Percentiles rank a stretch among this genome's conserved stretches.
phyloP scores from a whole-genome alignment of 768 basidiomycete genomes.

The Sarcomyxa edulis region DNA sequence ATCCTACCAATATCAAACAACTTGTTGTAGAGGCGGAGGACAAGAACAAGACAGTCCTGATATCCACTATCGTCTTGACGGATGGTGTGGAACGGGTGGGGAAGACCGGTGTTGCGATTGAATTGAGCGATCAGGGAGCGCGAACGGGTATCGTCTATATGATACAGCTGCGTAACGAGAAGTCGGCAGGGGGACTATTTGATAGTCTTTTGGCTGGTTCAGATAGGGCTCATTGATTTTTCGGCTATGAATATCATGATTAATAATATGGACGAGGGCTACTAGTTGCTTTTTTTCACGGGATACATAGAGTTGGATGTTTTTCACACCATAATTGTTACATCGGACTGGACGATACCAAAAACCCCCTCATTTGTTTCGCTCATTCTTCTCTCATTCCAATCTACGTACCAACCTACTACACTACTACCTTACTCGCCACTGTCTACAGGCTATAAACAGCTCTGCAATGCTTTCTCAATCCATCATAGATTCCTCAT shows the following conservation, averaged over 20 bases:
- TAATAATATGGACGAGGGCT: background rate
- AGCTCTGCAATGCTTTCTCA: too few relatives aligned
- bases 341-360: too few relatives aligned
- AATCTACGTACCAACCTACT: slow-evolving; percentile 9
- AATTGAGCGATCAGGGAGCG: slow-evolving; percentile 86
- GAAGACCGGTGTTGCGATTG: slow-evolving; percentile 96
- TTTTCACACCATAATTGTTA: too few relatives aligned
- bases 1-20: slow-evolving; percentile 89
- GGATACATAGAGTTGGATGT: too few relatives aligned
- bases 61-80: slow-evolving; percentile 92
- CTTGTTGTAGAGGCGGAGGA: slow-evolving; percentile 88
- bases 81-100: slow-evolving; percentile 99
- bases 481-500: too few relatives aligned
- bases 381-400: slow-evolving; percentile 7
- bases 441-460: too few relatives aligned
- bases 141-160: slow-evolving; percentile 95
- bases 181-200: slow-evolving; percentile 78
- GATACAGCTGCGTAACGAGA: slow-evolving; percentile 92
- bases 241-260: background rate
- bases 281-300: slow-evolving; percentile 1
- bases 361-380: background rate
- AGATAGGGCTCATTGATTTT: slow-evolving; percentile 45
- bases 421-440: slow-evolving; percentile 8
- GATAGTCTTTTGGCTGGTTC: slow-evolving; percentile 84
- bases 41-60: slow-evolving; percentile 70